Evolutionary conservation across 345 rosid genomes (phyloP), one percentile per base, ranked within the genome.

Genomic region (Salix udensis): DNA sequence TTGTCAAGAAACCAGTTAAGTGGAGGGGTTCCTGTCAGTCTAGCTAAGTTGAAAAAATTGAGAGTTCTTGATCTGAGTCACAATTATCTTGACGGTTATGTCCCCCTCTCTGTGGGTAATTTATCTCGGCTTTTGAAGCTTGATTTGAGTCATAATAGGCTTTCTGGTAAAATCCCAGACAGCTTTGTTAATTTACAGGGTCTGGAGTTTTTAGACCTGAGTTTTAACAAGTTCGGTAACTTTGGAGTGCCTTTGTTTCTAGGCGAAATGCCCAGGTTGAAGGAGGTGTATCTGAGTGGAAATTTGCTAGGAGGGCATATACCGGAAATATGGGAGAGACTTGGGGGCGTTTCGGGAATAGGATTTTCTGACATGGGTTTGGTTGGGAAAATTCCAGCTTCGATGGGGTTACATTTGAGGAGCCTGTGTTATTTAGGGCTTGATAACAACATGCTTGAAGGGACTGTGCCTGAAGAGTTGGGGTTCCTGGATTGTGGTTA

Each of bases 271-370:
- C 79, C 83, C 2, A 72, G 80, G 21, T 34, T 90, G 78, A 87
- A 65, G 74, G 88, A 85, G 72, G 77, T 91, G 66, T 62, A 83
- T 74, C 76, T 88, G 85, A 91, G 94, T 76, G 94, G 96, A n/a
- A 91, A 91, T 30, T 71, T 72, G 18, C 78, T 90, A 5, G 91
- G 89, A 62, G 94, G 94, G 21, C 67, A 55, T 28, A 88, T 91
- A 9, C 92, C 92, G 23, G 90, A 87, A 30, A 83, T 88, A 53
- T 88, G 94, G 96, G 85, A 67, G 72, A 86, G 79, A 8, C 86
- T 90, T 7, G 85, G 81, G 80, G 83, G 82, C 31, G 52, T 90
- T 73, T 71, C 79, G 19, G 87, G 91, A 40, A 87, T 91, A 21
- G 92, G 90, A 1, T 88, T 88, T 30, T 88, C 96, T 2, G 52